A percentile compares a stretch with the other conserved stretches of the same genome.
Evolutionary conservation across 169 alveolate species (phyloP).

Genomic region (Babesia ovis): DNA sequence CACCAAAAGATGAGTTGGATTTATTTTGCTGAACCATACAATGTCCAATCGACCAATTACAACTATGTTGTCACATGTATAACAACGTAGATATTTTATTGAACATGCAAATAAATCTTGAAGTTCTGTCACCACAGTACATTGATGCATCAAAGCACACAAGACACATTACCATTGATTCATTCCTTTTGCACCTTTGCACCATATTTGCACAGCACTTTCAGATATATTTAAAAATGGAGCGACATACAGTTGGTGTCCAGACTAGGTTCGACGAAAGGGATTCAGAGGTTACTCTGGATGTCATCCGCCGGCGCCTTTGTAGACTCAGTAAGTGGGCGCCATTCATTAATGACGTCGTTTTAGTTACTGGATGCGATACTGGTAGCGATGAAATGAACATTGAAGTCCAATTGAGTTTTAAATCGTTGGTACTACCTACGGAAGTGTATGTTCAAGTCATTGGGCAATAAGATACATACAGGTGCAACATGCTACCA

Average conservation of each 20-base stretch:
- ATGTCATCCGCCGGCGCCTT: neutral
- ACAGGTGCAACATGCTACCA: neutral
- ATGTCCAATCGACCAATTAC: neutral
- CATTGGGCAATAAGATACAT: neutral
- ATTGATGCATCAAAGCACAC: neutral
- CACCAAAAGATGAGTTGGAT: conserved; percentile 27
- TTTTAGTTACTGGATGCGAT: neutral
- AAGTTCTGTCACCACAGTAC: neutral
- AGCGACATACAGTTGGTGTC: conserved; percentile 15
- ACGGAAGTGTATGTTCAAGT: neutral
- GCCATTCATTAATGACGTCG: too few relatives aligned
- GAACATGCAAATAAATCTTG: neutral
- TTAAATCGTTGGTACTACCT: neutral
- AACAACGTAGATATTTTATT: too few relatives aligned
- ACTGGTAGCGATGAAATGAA: neutral
- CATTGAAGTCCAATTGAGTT: neutral
- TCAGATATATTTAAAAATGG: neutral
- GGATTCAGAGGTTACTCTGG: neutral
- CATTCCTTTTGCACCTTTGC: too few relatives aligned
- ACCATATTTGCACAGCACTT: neutral
- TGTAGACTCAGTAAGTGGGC: conserved; percentile 8
- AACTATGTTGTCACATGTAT: neutral
- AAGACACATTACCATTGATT: neutral
- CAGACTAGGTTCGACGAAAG: conserved; percentile 5
- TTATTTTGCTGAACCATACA: conserved; percentile 16